These are phyloP conservation scores for Sporothrix humicola DNA, from an alignment of 2,329 filamentous ascomycete species.

Conservation along the genomic window DNA sequence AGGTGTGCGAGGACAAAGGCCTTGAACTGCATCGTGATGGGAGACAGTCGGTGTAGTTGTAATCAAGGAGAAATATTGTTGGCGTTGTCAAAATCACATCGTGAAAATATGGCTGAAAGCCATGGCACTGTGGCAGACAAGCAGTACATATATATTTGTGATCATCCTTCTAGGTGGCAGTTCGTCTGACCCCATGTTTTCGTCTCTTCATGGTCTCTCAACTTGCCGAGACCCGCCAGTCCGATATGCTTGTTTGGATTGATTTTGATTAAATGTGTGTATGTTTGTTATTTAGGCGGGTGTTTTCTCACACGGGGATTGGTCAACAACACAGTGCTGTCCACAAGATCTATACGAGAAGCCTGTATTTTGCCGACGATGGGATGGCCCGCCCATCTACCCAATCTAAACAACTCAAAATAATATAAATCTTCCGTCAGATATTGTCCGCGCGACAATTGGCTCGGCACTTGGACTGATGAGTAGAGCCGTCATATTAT, in stretches of 20 bases:
- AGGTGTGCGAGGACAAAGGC: conserved; percentile 38
- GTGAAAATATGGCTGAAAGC: neutral
- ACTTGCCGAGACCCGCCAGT: neutral
- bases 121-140: neutral
- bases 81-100: neutral
- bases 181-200: no score
- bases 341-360: no score
- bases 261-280: neutral
- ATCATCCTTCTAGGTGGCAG: neutral
- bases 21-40: neutral
- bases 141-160: neutral
- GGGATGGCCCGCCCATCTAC: conserved; percentile 1
- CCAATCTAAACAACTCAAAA: neutral
- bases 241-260: neutral
- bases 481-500: neutral
- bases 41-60: neutral
- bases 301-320: neutral
- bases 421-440: neutral
- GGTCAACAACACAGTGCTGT: neutral
- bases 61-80: neutral
- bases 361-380: conserved; percentile 1
- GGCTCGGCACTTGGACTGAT: neutral
- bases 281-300: neutral
- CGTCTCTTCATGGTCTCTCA: no score
- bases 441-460: neutral